These are phyloP conservation scores for Phytophthora cryptogea DNA, from an alignment of 352 stramenopile species.

Conservation along the genomic window DNA sequence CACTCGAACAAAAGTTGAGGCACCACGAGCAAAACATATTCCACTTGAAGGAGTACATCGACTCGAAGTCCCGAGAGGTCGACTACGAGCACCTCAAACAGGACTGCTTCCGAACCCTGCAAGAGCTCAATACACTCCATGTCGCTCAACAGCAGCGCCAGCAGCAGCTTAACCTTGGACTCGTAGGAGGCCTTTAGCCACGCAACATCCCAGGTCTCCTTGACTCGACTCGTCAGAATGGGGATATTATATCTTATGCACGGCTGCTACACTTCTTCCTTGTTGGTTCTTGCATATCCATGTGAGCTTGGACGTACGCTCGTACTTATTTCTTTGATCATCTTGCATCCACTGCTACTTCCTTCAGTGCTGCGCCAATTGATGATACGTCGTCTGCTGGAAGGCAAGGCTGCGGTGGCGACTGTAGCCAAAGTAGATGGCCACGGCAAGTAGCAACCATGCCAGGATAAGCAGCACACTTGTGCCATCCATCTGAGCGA, in stretches of 20 bases:
- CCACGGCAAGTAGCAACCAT: slow-evolving; percentile 71
- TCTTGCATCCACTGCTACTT: slow-evolving; percentile 1
- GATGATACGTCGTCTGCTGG: slow-evolving; percentile 69
- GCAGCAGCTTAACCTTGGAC: slow-evolving; percentile 29
- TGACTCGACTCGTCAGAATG: background rate
- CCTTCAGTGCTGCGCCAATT: slow-evolving; percentile 41
- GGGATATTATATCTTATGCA: slow-evolving; percentile 22
- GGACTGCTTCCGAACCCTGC: slow-evolving; percentile 73
- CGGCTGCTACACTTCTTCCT: slow-evolving; percentile 5
- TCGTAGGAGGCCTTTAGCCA: slow-evolving; percentile 23
- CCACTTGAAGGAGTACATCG: slow-evolving; percentile 88
- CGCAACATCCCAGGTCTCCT: slow-evolving; percentile 1
- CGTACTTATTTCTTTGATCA: background rate
- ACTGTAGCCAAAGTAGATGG: slow-evolving; percentile 76
- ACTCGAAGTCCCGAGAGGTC: slow-evolving; percentile 88
- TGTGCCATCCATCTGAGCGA: slow-evolving; percentile 75
- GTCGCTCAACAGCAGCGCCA: slow-evolving; percentile 56
- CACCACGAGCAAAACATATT: slow-evolving; percentile 94
- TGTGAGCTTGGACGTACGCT: background rate
- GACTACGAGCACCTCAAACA: slow-evolving; percentile 90
- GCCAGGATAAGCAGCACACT: slow-evolving; percentile 68
- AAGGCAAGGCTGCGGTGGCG: slow-evolving; percentile 69
- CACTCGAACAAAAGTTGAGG: slow-evolving; percentile 89
- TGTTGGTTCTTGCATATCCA: slow-evolving; percentile 2
- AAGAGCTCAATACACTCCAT: slow-evolving; percentile 76